phyloP scores from a whole-genome alignment of 371 early-diverging fungal species.

The Paramicrosporidium saccamoebae region DNA sequence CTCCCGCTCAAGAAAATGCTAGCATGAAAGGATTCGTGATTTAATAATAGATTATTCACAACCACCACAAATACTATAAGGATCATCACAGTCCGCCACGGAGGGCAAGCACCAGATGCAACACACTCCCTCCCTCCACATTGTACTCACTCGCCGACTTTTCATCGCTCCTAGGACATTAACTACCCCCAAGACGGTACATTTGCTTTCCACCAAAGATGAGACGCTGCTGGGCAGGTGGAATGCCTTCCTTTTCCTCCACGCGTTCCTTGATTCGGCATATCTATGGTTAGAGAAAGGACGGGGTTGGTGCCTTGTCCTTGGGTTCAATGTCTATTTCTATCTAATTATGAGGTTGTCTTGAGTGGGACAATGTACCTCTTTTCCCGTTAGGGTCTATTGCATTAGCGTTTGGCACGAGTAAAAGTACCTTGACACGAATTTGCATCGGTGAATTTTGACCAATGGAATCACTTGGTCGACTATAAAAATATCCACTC shows the following conservation, averaged over 20 bases:
- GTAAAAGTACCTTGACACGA: too few species aligned
- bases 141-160: constrained; percentile 34
- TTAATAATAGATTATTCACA: too few species aligned
- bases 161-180: constrained; percentile 34
- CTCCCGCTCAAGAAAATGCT: too few species aligned
- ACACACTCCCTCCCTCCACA: constrained; percentile 54
- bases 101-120: constrained; percentile 88
- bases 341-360: constrained; percentile 6
- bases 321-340: constrained; percentile 18
- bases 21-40: too few species aligned
- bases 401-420: constrained; percentile 1
- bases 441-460: too few species aligned
- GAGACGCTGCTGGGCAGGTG: constrained; percentile 73
- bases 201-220: constrained; percentile 84
- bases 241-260: constrained; percentile 88
- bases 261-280: constrained; percentile 66
- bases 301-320: constrained; percentile 9
- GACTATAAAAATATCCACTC: too few species aligned
- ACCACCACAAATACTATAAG: too few species aligned
- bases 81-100: too few species aligned
- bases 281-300: constrained; percentile 18
- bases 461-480: too few species aligned
- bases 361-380: not conserved
- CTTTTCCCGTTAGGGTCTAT: constrained; percentile 1
- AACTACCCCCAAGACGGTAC: constrained; percentile 8